Percentiles rank a stretch among this genome's conserved stretches.
Evolutionary conservation across 768 basidiomycete genomes (phyloP).

Genomic region (Calocera cornea): DNA sequence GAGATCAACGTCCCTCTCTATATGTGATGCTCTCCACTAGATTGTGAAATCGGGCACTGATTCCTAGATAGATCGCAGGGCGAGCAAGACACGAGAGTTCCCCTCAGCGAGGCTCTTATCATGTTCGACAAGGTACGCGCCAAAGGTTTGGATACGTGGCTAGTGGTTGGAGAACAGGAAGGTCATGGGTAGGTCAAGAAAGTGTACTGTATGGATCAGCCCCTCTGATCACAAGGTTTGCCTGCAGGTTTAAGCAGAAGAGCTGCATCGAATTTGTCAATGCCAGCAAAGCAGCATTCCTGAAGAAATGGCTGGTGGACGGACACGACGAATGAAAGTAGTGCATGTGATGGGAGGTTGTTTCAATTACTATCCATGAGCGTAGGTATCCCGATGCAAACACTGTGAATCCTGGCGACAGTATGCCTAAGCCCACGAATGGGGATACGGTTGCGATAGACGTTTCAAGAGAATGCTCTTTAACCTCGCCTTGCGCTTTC

Average conservation of each 20-base stretch:
- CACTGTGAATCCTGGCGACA: too few relatives aligned
- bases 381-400: too few relatives aligned
- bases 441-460: background rate
- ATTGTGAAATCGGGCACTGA: background rate
- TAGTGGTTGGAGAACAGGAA: conserved; percentile 32
- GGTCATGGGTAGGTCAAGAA: conserved; percentile 29
- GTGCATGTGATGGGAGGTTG: too few relatives aligned
- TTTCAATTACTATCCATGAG: too few relatives aligned
- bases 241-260: conserved; percentile 32
- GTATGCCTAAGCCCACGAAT: too few relatives aligned
- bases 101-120: conserved; percentile 28
- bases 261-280: conserved; percentile 33
- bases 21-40: conserved; percentile 16
- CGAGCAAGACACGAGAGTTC: conserved; percentile 30
- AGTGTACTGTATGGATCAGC: background rate
- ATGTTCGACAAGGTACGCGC: conserved; percentile 27
- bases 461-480: conserved; percentile 1
- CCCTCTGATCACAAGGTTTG: background rate
- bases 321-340: background rate
- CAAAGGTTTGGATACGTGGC: conserved; percentile 23
- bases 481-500: conserved; percentile 15
- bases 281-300: conserved; percentile 28
- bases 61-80: conserved; percentile 22
- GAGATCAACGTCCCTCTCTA: conserved; percentile 28
- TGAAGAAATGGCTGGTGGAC: background rate